A percentile compares a stretch with the other conserved stretches of the same genome.
Conservation (phyloP, 768 basidiomycete genomes). For the Strobilomyces dryophilus region DNA sequence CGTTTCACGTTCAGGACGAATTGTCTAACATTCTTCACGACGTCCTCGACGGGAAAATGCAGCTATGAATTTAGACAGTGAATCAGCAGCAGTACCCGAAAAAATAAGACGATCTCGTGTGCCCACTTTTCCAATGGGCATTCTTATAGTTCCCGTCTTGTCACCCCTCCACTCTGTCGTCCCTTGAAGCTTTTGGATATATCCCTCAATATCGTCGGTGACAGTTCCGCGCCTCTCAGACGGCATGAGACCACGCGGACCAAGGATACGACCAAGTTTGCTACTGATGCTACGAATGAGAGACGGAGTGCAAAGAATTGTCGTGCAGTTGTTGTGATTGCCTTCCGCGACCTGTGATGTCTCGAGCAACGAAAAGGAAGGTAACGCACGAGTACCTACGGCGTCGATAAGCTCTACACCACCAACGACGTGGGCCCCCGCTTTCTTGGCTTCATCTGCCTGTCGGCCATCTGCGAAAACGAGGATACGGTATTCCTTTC, state of each 20-base stretch:
- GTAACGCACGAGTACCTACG: constrained; percentile 42
- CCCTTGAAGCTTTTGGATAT: constrained; percentile 73
- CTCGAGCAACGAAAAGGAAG: not conserved
- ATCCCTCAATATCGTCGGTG: constrained; percentile 81
- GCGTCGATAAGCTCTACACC: constrained; percentile 86
- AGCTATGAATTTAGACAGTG: constrained; percentile 42
- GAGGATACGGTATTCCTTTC: constrained; percentile 71
- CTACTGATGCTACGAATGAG: constrained; percentile 77
- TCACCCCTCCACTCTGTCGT: constrained; percentile 94
- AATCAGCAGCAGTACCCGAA: not conserved
- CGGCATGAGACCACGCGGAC: constrained; percentile 95
- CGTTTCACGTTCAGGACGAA: constrained; percentile 73
- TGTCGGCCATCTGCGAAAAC: constrained; percentile 87
- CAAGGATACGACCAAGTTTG: constrained; percentile 72
- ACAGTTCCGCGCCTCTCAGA: constrained; percentile 92
- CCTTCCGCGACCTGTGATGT: constrained; percentile 60
- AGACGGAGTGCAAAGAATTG: constrained; percentile 78
- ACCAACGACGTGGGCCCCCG: constrained; percentile 89
- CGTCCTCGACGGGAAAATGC: constrained; percentile 68
- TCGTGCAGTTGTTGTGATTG: constrained; percentile 67
- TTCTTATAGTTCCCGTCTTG: constrained; percentile 76
- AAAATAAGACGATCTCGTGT: not conserved
- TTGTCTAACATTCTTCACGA: constrained; percentile 72
- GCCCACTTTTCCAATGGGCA: constrained; percentile 74
- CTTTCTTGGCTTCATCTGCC: constrained; percentile 78